These are phyloP conservation scores for Solanum acaule DNA, from an alignment of 257 asterid species.

Conservation along the genomic window DNA sequence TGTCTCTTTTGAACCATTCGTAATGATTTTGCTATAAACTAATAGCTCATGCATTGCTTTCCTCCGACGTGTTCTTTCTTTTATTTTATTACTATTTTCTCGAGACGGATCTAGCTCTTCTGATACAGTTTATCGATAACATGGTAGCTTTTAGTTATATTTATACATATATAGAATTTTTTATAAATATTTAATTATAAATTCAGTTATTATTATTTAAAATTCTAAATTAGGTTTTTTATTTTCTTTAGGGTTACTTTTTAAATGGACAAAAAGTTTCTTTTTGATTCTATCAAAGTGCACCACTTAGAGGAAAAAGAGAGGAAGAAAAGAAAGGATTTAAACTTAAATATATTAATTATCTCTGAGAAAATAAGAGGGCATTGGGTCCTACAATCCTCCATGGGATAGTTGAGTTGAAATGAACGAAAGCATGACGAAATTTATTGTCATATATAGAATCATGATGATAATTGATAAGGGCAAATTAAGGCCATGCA, in stretches of 20 bases:
- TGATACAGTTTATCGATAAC: too few species aligned
- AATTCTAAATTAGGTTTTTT: neutral
- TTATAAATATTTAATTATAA: neutral
- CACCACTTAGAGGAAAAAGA: constrained; percentile 32
- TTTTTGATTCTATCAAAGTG: constrained; percentile 25
- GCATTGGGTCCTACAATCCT: neutral
- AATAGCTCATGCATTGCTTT: neutral
- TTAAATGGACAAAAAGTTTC: constrained; percentile 2
- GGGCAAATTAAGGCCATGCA: neutral
- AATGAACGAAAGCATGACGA: constrained; percentile 82
- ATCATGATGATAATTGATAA: neutral
- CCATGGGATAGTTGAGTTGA: constrained; percentile 6
- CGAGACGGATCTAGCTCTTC: neutral
- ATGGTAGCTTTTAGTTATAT: too few species aligned
- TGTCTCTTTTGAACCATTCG: neutral
- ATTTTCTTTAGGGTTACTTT: neutral
- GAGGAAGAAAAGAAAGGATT: neutral
- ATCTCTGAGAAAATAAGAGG: constrained; percentile 2
- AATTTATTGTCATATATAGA: neutral
- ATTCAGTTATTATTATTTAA: neutral
- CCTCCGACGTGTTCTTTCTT: neutral
- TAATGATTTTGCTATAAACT: neutral
- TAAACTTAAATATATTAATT: constrained; percentile 1
- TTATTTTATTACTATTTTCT: too few species aligned
- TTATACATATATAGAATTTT: too few species aligned